phyloP scores from a whole-genome alignment of 352 stramenopile species.

The Globisporangium abappressorium region DNA sequence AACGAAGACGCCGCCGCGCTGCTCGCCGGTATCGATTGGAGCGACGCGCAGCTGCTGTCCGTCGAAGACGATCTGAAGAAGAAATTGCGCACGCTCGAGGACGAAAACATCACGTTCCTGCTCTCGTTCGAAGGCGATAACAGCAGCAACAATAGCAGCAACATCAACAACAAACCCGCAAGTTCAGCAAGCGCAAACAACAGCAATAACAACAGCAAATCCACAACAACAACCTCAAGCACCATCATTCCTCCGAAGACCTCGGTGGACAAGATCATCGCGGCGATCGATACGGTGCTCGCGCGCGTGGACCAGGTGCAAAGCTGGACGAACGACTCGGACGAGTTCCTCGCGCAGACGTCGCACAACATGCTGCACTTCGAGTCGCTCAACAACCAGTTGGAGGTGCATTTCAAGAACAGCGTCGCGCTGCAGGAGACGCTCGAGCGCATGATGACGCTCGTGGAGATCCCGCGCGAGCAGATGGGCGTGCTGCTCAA shows the following conservation, averaged over 20 bases:
- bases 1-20: constrained; percentile 54
- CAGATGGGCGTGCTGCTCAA: constrained; percentile 53
- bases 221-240: neutral
- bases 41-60: constrained; percentile 36
- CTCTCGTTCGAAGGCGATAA: constrained; percentile 53
- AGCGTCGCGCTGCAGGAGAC: constrained; percentile 58
- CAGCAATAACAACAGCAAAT: neutral
- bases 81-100: constrained; percentile 55
- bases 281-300: constrained; percentile 50
- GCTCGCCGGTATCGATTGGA: constrained; percentile 58
- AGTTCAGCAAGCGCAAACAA: neutral
- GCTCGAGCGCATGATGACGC: constrained; percentile 42
- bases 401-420: constrained; percentile 83
- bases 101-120: constrained; percentile 76
- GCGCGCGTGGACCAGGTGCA: constrained; percentile 40
- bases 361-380: constrained; percentile 76
- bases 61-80: constrained; percentile 59
- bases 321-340: constrained; percentile 60
- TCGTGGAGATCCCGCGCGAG: constrained; percentile 55
- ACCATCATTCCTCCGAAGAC: constrained; percentile 11
- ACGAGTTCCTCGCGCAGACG: constrained; percentile 53
- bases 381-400: constrained; percentile 73
- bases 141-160: constrained; percentile 12
- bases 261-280: constrained; percentile 60
- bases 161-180: neutral